phyloP scores from a whole-genome alignment of 2,329 filamentous ascomycete species.

The Magnaporthiopsis rhizophila region DNA sequence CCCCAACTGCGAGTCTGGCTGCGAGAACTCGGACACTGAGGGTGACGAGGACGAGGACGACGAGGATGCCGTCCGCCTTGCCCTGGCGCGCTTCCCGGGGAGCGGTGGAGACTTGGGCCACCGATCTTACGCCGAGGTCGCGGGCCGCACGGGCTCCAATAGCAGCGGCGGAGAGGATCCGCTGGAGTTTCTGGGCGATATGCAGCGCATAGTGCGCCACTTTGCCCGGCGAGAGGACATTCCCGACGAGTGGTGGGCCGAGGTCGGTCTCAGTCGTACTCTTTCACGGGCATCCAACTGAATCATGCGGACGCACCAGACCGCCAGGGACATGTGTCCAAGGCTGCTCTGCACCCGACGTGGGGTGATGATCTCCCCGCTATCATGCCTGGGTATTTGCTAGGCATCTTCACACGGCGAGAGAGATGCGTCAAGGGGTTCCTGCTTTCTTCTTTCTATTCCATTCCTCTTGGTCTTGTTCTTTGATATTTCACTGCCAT shows the following conservation, averaged over 20 bases:
- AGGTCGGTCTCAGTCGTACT: conserved; percentile 57
- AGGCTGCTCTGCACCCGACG: neutral
- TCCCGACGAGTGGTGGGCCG: conserved; percentile 75
- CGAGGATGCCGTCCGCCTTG: conserved; percentile 11
- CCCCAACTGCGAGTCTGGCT: conserved; percentile 42
- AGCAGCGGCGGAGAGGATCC: conserved; percentile 24
- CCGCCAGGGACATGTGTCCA: neutral
- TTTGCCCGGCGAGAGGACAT: conserved; percentile 66
- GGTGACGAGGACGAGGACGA: conserved; percentile 37
- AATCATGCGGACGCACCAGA: neutral
- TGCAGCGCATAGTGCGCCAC: conserved; percentile 65
- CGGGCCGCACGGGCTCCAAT: conserved; percentile 24
- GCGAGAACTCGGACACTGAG: conserved; percentile 48
- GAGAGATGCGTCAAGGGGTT: neutral
- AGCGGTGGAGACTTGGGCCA: conserved; percentile 7
- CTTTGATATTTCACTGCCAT: conserved; percentile 3
- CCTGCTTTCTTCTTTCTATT: neutral
- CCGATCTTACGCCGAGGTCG: conserved; percentile 37
- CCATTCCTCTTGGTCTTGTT: conserved; percentile 1
- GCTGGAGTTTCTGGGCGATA: conserved; percentile 38
- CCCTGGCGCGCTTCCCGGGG: conserved; percentile 15
- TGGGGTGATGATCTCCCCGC: neutral
- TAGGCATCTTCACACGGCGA: neutral
- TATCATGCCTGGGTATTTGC: too few species aligned
- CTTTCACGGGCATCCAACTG: conserved; percentile 28